Conservation (phyloP, 2,329 filamentous ascomycete genomes). For the Lachnellula cervina region DNA sequence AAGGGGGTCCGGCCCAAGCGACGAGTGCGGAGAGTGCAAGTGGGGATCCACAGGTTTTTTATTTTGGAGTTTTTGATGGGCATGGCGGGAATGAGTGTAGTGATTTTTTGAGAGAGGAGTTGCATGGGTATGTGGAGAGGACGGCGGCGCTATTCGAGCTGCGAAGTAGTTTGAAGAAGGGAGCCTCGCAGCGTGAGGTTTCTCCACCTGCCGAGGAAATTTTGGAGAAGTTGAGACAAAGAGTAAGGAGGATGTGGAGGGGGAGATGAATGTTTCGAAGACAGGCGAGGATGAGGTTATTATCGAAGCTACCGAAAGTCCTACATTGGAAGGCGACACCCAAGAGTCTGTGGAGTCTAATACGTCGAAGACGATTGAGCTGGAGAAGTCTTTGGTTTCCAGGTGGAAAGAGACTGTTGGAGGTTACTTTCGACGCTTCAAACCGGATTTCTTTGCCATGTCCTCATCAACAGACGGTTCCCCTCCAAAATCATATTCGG, state of each 20-base stretch:
- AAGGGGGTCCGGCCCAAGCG: constrained; percentile 36
- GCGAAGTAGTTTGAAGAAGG: constrained; percentile 63
- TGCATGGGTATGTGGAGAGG: constrained; percentile 87
- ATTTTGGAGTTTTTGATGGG: constrained; percentile 94
- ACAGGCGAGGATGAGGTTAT: constrained; percentile 31
- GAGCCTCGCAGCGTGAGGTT: constrained; percentile 26
- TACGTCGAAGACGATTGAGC: constrained; percentile 55
- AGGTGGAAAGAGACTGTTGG: constrained; percentile 82
- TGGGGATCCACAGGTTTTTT: constrained; percentile 94
- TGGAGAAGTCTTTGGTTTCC: constrained; percentile 67
- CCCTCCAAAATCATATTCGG: constrained; percentile 32
- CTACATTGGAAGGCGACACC: constrained; percentile 35
- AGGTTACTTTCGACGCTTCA: constrained; percentile 90
- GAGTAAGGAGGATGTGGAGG: constrained; percentile 40
- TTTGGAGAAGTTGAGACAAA: constrained; percentile 45
- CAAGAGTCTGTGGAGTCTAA: constrained; percentile 36
- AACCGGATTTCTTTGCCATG: constrained; percentile 66
- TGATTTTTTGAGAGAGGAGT: constrained; percentile 73
- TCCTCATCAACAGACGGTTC: constrained; percentile 30
- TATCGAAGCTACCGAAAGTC: constrained; percentile 32
- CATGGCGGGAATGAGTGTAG: constrained; percentile 90
- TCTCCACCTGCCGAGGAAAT: constrained; percentile 34
- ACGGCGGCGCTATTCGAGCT: constrained; percentile 72
- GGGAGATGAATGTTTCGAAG: constrained; percentile 8
- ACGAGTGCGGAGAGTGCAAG: constrained; percentile 70